These are phyloP conservation scores for Penstemon newberryi DNA, from an alignment of 257 asterid genomes.

Conservation along the genomic window DNA sequence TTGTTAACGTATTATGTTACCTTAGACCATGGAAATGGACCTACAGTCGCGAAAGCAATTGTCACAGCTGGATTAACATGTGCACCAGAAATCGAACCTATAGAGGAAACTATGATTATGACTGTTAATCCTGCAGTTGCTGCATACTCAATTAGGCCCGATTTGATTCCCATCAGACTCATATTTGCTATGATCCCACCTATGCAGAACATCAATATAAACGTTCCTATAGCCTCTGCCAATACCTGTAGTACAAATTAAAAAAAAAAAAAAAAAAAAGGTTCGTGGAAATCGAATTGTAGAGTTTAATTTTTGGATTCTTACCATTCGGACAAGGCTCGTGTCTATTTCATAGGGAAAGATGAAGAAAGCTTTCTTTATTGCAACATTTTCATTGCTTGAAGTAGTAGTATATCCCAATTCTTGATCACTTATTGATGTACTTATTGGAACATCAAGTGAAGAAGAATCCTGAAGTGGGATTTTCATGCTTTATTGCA, in stretches of 20 bases:
- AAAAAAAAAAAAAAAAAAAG: background rate
- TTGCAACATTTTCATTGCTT: background rate
- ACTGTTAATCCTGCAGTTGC: constrained; percentile 77
- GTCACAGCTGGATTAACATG: constrained; percentile 90
- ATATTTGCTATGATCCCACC: constrained; percentile 69
- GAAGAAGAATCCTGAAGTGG: constrained; percentile 22
- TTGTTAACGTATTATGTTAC: constrained; percentile 33
- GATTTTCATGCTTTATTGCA: constrained; percentile 16
- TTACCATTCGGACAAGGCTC: constrained; percentile 46
- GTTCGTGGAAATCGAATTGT: background rate
- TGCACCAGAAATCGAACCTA: constrained; percentile 86
- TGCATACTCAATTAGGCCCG: constrained; percentile 75
- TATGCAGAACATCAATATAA: constrained; percentile 66
- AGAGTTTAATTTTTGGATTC: background rate
- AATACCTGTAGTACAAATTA: constrained; percentile 45
- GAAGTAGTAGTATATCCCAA: constrained; percentile 20
- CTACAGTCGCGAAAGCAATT: constrained; percentile 66
- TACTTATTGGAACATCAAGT: constrained; percentile 28
- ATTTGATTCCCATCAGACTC: constrained; percentile 46
- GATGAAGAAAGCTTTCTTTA: constrained; percentile 15
- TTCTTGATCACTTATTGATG: constrained; percentile 44
- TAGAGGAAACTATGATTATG: constrained; percentile 55
- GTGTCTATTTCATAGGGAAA: constrained; percentile 16
- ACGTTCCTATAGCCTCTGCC: constrained; percentile 80
- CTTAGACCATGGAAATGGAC: constrained; percentile 83